These are phyloP conservation scores for Neurospora sp. DNA, from an alignment of 495 filamentous ascomycete species.

Conservation along the genomic window DNA sequence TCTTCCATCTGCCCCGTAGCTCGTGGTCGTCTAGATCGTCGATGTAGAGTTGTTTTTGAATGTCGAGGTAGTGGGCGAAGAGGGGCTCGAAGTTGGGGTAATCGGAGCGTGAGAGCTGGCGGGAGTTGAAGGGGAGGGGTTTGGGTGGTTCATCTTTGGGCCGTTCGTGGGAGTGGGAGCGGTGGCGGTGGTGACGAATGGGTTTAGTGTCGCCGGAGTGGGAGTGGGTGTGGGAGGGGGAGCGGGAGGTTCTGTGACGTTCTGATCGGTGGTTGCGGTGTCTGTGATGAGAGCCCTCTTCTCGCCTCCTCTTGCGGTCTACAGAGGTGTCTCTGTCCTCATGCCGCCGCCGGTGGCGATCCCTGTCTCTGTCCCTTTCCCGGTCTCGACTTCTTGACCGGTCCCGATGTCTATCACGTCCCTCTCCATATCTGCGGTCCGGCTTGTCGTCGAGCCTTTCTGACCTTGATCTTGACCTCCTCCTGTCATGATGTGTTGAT, in stretches of 20 bases:
- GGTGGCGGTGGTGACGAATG: conserved; percentile 3
- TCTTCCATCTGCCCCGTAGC: conserved; percentile 80
- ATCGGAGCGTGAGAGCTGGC: conserved; percentile 56
- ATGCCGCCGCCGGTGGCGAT: not conserved
- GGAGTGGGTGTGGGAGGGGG: conserved; percentile 8
- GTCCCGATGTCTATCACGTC: not conserved
- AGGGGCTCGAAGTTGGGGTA: conserved; percentile 53
- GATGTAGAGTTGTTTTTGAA: conserved; percentile 69
- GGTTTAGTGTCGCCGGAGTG: not conserved
- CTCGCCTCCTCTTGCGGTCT: not conserved
- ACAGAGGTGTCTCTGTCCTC: not conserved
- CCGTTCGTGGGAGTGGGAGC: not conserved
- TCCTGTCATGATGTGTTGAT: not conserved
- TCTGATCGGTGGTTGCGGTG: not conserved
- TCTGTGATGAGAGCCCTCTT: not conserved
- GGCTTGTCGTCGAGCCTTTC: conserved; percentile 3
- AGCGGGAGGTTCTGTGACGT: conserved; percentile 1
- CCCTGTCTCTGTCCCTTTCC: conserved; percentile 1
- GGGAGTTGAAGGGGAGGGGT: conserved; percentile 56
- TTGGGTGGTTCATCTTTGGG: not conserved
- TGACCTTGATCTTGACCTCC: not conserved
- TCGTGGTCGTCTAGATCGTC: conserved; percentile 59
- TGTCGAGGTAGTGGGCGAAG: conserved; percentile 79
- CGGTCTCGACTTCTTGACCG: conserved; percentile 1
- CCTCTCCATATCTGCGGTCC: not conserved